Base-by-base conservation (phyloP, 1,284 basidiomycete genomes). In the Cutaneotrichosporon cavernicola region DNA sequence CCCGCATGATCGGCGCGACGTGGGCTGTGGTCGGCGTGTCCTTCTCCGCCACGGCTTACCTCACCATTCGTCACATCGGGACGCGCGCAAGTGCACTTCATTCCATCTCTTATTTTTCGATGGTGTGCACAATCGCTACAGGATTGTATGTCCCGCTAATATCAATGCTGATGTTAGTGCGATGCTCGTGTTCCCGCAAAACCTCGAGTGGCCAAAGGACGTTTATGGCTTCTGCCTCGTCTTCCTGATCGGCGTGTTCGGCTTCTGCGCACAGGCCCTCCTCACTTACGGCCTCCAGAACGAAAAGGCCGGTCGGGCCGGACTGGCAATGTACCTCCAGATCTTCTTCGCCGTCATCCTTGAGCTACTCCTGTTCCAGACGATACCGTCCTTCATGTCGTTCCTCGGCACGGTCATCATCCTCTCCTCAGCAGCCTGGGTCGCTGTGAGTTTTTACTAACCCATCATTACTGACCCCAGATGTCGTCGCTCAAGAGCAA, bases 31-130 rank as follows among this genome's bases (percentile, higher is more conserved):
- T 70, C 13, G 66, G 70, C 16, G 76, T 80, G 8, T 58, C 73
- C 11, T 71, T 72, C 30, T 71, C 76, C 2, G 60, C 75, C 49
- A 65, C 67, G 0, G 80, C 80, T 36, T 81, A 88, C 72, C 86
- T 85, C 0, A 81, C 85, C 0, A 85, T 92, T 43, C 84, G 89
- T 5, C 86, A 86, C 8, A 88, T 91, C 34, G 90, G 90, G 2
- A 87, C 85, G 66, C 84, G 87, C 0, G 89, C 89, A 5, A 88
- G 90, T 70, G 83, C 89, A 0, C 79, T 91, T 61, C 90, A 92
- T 73, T 84, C 85, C n/a, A 83, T 91, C 67, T 82, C 84, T 3
- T 88, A 85, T 63, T 91, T 90, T 72, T 86, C 89, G 0, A 77
- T 84, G 31, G 84, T 86, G 70, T 88, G 86, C 65, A 83, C 88